These are phyloP conservation scores for Xylaria sp. DNA, from an alignment of 2,329 filamentous ascomycete species.

Conservation along the genomic window DNA sequence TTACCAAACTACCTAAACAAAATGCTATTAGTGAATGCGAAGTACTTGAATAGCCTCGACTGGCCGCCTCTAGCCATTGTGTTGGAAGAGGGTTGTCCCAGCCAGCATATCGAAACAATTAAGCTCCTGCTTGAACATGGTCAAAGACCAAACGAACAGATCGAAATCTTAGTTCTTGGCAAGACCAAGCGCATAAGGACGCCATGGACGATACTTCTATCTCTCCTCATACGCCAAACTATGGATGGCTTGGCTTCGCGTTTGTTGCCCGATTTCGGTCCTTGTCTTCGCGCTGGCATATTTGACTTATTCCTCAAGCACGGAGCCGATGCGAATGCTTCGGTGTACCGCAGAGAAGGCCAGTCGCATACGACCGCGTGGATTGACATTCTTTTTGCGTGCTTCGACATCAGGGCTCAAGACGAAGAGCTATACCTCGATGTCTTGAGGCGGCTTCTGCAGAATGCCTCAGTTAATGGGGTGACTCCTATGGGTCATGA, in stretches of 20 bases:
- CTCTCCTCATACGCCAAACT: slow-evolving; percentile 26
- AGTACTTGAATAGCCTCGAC: slow-evolving; percentile 19
- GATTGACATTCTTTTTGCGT: slow-evolving; percentile 29
- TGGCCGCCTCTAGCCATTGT: slow-evolving; percentile 23
- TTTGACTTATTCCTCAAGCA: slow-evolving; percentile 21
- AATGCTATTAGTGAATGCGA: slow-evolving; percentile 9
- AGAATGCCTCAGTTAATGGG: slow-evolving; percentile 18
- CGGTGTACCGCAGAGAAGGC: slow-evolving; percentile 24
- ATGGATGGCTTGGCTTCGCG: slow-evolving; percentile 28
- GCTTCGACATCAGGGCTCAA: slow-evolving; percentile 17
- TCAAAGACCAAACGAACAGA: slow-evolving; percentile 22
- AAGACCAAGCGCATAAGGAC: slow-evolving; percentile 8
- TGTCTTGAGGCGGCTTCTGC: slow-evolving; percentile 16
- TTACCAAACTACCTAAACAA: slow-evolving; percentile 28
- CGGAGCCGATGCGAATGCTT: slow-evolving; percentile 24
- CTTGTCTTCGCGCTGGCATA: slow-evolving; percentile 22
- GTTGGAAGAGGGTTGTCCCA: slow-evolving; percentile 27
- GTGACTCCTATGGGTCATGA: slow-evolving; percentile 16
- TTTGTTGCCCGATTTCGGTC: slow-evolving; percentile 22
- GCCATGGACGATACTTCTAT: slow-evolving; percentile 22
- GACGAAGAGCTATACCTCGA: slow-evolving; percentile 25
- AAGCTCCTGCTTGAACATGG: slow-evolving; percentile 20
- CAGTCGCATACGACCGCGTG: slow-evolving; percentile 28
- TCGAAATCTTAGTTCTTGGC: neutral
- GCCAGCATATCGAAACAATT: slow-evolving; percentile 27